Evolutionary conservation across 768 basidiomycete genomes (phyloP).

Genomic region (Jaapia argillacea): DNA sequence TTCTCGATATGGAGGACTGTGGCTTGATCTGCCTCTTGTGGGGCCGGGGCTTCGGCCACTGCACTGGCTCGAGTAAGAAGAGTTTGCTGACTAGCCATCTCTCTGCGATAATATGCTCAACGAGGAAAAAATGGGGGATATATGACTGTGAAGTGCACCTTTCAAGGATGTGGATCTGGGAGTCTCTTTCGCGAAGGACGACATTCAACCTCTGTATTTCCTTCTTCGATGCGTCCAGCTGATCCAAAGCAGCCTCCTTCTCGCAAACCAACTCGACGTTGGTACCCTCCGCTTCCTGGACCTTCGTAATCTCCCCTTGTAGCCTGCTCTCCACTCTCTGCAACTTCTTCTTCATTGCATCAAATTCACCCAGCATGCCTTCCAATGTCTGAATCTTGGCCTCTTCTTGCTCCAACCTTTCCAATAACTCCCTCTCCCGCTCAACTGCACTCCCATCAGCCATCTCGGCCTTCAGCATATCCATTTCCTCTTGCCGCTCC

Average conservation of each 20-base stretch:
- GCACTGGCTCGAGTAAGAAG: too few species aligned
- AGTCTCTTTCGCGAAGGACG: too few species aligned
- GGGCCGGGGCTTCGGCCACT: too few species aligned
- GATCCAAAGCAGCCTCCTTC: constrained; percentile 39
- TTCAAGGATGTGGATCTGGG: too few species aligned
- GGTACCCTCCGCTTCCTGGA: constrained; percentile 29
- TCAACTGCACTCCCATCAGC: constrained; percentile 25
- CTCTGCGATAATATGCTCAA: too few species aligned
- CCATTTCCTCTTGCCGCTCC: constrained; percentile 52
- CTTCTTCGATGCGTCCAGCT: too few species aligned
- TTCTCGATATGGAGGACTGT: constrained; percentile 43
- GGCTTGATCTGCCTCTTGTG: too few species aligned
- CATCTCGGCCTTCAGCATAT: constrained; percentile 27
- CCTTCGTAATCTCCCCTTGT: constrained; percentile 30
- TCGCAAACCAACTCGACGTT: constrained; percentile 39
- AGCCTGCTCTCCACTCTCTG: constrained; percentile 17
- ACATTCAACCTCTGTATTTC: too few species aligned
- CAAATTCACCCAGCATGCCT: constrained; percentile 31
- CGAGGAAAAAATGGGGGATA: too few species aligned
- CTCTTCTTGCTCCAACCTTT: constrained; percentile 66
- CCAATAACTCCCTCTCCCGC: constrained; percentile 51
- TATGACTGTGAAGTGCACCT: too few species aligned
- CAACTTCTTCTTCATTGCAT: constrained; percentile 17
- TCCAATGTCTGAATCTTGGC: constrained; percentile 54
- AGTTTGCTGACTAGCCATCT: too few species aligned